Evolutionary conservation across 225 moss, liverwort and hornwort species (phyloP).

Genomic region (Neckera pumila): DNA sequence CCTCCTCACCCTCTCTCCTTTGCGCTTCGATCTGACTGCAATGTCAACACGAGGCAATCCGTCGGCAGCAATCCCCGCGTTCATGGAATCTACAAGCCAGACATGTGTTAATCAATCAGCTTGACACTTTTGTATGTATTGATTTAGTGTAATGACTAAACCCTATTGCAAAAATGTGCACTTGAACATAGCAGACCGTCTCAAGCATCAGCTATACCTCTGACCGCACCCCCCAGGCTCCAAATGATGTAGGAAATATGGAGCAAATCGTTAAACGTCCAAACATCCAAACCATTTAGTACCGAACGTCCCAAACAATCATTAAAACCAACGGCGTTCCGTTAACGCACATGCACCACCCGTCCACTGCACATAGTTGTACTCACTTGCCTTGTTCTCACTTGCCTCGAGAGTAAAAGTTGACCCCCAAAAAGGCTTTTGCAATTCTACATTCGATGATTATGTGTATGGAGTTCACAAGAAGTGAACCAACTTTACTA

Average conservation of each 20-base stretch:
- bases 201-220: not conserved
- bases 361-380: not conserved
- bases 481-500: not conserved
- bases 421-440: not conserved
- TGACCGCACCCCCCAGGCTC: not conserved
- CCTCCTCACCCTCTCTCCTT: slow-evolving; percentile 50
- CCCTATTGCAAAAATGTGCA: not conserved
- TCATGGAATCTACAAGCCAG: not conserved
- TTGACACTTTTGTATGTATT: not conserved
- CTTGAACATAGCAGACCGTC: not conserved
- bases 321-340: not conserved
- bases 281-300: not conserved
- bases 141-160: not conserved
- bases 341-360: not conserved
- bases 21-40: slow-evolving; percentile 54
- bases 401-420: not conserved
- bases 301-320: not conserved
- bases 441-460: not conserved
- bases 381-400: not conserved
- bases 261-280: not conserved
- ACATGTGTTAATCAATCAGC: not conserved
- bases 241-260: not conserved
- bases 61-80: not conserved
- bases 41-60: slow-evolving; percentile 2
- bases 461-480: no score